Evolutionary conservation across 768 basidiomycete species (phyloP).

Genomic region (Collybia sordida): DNA sequence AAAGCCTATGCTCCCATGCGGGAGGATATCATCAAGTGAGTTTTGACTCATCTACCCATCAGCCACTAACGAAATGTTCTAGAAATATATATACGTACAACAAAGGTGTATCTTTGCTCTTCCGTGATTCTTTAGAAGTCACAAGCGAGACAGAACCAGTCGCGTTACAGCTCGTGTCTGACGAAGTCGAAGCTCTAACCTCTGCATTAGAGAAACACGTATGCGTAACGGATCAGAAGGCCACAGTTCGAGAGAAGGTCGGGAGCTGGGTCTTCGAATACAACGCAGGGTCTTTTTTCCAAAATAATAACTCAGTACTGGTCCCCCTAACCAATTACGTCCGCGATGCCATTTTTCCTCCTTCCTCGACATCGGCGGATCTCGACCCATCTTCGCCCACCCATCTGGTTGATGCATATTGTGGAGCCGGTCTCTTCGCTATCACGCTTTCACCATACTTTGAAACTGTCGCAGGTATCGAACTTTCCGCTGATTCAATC

Average conservation of each 20-base stretch:
- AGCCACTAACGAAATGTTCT: neutral
- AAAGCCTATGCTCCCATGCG: constrained; percentile 60
- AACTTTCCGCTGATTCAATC: constrained; percentile 76
- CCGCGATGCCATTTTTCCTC: constrained; percentile 62
- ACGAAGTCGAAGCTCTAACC: constrained; percentile 33
- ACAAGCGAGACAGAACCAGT: constrained; percentile 19
- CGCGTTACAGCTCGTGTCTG: constrained; percentile 18
- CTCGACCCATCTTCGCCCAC: constrained; percentile 41
- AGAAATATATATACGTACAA: constrained; percentile 83
- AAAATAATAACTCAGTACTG: constrained; percentile 95
- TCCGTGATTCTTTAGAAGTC: constrained; percentile 72
- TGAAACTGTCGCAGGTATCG: constrained; percentile 80
- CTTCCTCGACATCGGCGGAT: constrained; percentile 15
- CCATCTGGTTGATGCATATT: constrained; percentile 95
- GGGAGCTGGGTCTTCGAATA: constrained; percentile 84
- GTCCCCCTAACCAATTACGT: constrained; percentile 85
- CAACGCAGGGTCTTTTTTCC: constrained; percentile 90
- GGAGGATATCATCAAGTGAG: constrained; percentile 66
- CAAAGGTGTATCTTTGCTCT: constrained; percentile 84
- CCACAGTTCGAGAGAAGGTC: constrained; percentile 79
- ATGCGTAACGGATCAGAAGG: constrained; percentile 83
- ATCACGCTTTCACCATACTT: constrained; percentile 81
- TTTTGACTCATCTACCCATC: neutral
- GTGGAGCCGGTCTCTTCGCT: constrained; percentile 86
- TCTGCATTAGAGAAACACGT: constrained; percentile 56